Base-by-base conservation (phyloP, 2,329 filamentous ascomycete genomes). In the Sclerotinia borealis region DNA sequence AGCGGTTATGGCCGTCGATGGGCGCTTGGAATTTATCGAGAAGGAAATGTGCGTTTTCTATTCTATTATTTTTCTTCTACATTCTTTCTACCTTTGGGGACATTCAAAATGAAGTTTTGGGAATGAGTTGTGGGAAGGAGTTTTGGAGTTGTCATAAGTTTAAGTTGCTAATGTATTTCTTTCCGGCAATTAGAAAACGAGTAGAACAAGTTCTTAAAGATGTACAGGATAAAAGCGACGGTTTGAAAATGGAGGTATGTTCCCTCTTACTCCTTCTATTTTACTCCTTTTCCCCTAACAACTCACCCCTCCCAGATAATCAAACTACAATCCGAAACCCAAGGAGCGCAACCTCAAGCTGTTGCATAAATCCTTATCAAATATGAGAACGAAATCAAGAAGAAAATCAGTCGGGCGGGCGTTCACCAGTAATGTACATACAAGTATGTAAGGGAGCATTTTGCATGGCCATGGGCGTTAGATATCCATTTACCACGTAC, bases 1-100 rank as follows among this genome's bases (percentile, higher is more conserved):
- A 75, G 95, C 95, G 0, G 87, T 92, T 68, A 89, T 91, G 81
- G 93, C 92, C 0, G 95, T 99, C 22, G 92, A 96, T 70, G 91
- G 91, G 25, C 86, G 95, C 29, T 77, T 99, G 58, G 92, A 96
- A 69, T 98, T 93, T 73, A 99, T 99, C 69, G 84, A 88, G 68
- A 91, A 93, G 73, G 93, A 99, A 75, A 95, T 98, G 92, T 96
- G 75, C 76, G 87, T 75, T 19, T 59, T 15, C 9, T 11, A 29
- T 6, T 19, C 34, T n/a, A 1, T 17, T n/a, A 11, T 37, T 13
- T 11, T 15, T 50, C 9, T 27, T 13, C 47, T 19, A 22, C 4
- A 22, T 29, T 22, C 22, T 17, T 31, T 50, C 31, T 34, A 15
- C 25, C 3, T 31, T 5, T 19, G 37, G 17, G 27, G 8, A 4